A percentile compares a stretch with the other conserved stretches of the same genome.
Conservation (phyloP, 139 green algal genomes). For the Chlamydomonas sp. region DNA sequence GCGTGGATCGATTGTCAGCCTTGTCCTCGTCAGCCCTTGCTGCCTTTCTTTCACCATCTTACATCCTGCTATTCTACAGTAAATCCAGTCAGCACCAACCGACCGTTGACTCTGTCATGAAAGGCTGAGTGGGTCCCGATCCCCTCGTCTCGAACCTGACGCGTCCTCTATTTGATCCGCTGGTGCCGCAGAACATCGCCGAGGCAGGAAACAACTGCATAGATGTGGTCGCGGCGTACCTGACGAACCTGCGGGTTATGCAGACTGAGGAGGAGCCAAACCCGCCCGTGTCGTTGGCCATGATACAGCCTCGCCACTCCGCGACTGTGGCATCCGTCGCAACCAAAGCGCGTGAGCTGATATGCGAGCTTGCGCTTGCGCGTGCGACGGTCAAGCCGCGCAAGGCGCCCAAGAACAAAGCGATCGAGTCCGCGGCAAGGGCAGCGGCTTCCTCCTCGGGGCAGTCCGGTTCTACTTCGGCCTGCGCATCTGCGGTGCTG, state of each 20-base stretch:
- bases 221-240: slow-evolving; percentile 35
- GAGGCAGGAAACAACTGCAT: slow-evolving; percentile 41
- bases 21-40: not conserved
- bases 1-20: not conserved
- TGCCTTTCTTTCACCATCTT: not conserved
- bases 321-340: slow-evolving; percentile 21
- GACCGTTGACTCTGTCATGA: not conserved
- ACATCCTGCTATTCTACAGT: not conserved
- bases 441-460: not conserved
- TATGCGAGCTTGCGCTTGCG: slow-evolving; percentile 15
- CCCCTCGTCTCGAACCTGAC: not conserved
- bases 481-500: not conserved
- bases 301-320: slow-evolving; percentile 29
- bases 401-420: slow-evolving; percentile 40
- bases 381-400: slow-evolving; percentile 26
- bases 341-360: slow-evolving; percentile 20
- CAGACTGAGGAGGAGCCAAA: slow-evolving; percentile 30
- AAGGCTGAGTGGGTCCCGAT: not conserved
- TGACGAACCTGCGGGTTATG: slow-evolving; percentile 32
- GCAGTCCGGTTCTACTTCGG: not conserved
- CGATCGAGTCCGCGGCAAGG: slow-evolving; percentile 18
- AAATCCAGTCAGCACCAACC: not conserved
- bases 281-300: slow-evolving; percentile 23
- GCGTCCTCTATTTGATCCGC: not conserved
- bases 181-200: slow-evolving; percentile 23